Percentiles rank a stretch among this genome's conserved stretches.
Conservation (phyloP, 1,284 basidiomycete genomes). For the Cystobasidiaceae sp. region DNA sequence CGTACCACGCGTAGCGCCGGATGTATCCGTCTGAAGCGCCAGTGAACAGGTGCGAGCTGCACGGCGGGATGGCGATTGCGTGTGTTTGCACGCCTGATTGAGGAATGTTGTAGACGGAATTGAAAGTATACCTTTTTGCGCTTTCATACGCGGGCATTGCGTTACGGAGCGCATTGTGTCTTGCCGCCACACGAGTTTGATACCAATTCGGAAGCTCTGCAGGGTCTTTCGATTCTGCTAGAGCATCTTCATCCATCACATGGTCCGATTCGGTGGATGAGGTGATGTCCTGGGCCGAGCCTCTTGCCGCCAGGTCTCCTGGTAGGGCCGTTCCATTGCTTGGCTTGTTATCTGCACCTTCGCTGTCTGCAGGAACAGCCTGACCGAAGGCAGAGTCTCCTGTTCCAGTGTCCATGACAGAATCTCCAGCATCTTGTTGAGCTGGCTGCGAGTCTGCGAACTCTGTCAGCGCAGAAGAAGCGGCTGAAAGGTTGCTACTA, state of each 20-base stretch:
- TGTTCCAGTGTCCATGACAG: neutral
- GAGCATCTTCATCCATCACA: neutral
- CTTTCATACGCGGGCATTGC: neutral
- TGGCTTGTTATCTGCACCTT: no score
- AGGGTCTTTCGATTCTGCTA: neutral
- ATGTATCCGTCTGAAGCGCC: slow-evolving; percentile 40
- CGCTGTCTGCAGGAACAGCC: neutral
- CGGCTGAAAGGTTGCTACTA: neutral
- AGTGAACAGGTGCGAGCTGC: slow-evolving; percentile 39
- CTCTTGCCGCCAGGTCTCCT: no score
- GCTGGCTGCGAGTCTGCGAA: neutral
- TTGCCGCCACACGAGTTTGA: slow-evolving; percentile 6
- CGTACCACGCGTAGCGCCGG: slow-evolving; percentile 35
- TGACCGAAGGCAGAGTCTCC: neutral
- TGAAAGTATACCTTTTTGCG: slow-evolving; percentile 30
- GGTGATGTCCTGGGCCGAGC: no score
- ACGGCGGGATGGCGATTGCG: slow-evolving; percentile 35
- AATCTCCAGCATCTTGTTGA: neutral
- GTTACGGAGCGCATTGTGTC: neutral
- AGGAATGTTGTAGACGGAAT: slow-evolving; percentile 34
- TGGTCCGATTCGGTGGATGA: no score
- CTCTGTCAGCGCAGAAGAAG: slow-evolving; percentile 6
- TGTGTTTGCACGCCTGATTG: slow-evolving; percentile 32
- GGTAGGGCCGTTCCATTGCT: no score
- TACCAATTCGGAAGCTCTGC: neutral